Conservation (phyloP, 352 stramenopile genomes). For the Phytophthora uliginosa region DNA sequence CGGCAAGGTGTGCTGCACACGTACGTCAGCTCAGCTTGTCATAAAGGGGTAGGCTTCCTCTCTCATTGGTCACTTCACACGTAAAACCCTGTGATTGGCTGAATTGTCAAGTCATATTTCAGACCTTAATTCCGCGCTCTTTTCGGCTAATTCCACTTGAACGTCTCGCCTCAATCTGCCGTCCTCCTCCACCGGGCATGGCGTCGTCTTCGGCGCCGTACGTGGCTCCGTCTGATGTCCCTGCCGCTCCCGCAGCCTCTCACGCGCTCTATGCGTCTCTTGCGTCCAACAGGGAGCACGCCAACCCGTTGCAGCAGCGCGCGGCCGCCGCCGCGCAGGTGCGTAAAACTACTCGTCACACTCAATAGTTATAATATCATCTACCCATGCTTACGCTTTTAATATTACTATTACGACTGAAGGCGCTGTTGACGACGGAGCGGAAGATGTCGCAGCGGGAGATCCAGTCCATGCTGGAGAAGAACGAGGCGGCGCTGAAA, state of each 20-base stretch:
- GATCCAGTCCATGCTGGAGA: constrained; percentile 89
- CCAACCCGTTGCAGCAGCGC: constrained; percentile 66
- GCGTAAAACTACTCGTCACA: neutral
- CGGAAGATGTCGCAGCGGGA: constrained; percentile 68
- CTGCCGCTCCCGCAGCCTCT: neutral
- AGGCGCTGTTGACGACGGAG: constrained; percentile 47
- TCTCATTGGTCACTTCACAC: constrained; percentile 16
- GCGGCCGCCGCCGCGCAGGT: constrained; percentile 69
- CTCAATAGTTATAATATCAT: neutral
- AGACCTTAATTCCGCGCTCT: constrained; percentile 20
- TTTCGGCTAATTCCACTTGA: constrained; percentile 23
- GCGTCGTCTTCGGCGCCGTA: constrained; percentile 41
- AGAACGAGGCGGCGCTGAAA: constrained; percentile 83
- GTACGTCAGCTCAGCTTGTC: too few relatives aligned
- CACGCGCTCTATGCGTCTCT: constrained; percentile 24
- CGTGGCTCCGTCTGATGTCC: constrained; percentile 6
- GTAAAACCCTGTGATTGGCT: constrained; percentile 26
- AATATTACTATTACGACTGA: neutral
- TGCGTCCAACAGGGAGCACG: constrained; percentile 19
- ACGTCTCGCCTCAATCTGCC: constrained; percentile 10
- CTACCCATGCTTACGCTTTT: neutral
- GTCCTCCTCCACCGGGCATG: constrained; percentile 16
- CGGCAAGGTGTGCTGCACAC: too few relatives aligned
- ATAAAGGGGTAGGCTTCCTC: neutral
- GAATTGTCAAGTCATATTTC: constrained; percentile 9